Conservation (phyloP, 805 yeast species). For the Candida coquimbonensis region DNA sequence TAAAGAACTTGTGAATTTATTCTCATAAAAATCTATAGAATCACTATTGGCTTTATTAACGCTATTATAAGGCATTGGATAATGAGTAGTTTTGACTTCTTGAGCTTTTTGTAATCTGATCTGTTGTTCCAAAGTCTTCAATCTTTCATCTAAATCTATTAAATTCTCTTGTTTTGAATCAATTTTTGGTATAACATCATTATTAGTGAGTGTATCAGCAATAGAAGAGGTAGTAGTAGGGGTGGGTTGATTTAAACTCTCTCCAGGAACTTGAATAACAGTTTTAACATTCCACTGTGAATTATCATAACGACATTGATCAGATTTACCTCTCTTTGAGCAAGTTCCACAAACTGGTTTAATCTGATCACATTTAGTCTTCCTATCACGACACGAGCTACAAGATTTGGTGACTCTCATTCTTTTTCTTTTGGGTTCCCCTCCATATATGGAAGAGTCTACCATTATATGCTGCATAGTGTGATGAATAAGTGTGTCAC, state of each 20-base stretch:
- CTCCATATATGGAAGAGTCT: neutral
- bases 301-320: slow-evolving; percentile 18
- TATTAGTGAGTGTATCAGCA: too few relatives aligned
- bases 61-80: too few relatives aligned
- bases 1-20: slow-evolving; percentile 4
- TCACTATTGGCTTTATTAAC: neutral
- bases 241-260: too few relatives aligned
- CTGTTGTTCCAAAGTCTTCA: slow-evolving; percentile 12
- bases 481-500: too few relatives aligned
- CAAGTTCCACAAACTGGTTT: slow-evolving; percentile 21
- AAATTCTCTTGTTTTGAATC: slow-evolving; percentile 1
- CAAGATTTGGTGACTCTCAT: slow-evolving; percentile 20
- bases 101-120: neutral
- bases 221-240: too few relatives aligned
- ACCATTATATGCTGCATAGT: neutral
- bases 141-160: slow-evolving; percentile 9
- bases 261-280: neutral
- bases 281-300: slow-evolving; percentile 16
- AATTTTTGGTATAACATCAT: neutral
- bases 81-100: neutral
- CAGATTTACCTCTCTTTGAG: slow-evolving; percentile 10
- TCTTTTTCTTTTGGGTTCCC: slow-evolving; percentile 12
- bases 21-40: slow-evolving; percentile 10
- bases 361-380: slow-evolving; percentile 22
- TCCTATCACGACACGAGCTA: slow-evolving; percentile 19